Evolutionary conservation across 768 basidiomycete genomes (phyloP), one percentile per base, ranked within the genome.

Genomic region (Russula brevipes): DNA sequence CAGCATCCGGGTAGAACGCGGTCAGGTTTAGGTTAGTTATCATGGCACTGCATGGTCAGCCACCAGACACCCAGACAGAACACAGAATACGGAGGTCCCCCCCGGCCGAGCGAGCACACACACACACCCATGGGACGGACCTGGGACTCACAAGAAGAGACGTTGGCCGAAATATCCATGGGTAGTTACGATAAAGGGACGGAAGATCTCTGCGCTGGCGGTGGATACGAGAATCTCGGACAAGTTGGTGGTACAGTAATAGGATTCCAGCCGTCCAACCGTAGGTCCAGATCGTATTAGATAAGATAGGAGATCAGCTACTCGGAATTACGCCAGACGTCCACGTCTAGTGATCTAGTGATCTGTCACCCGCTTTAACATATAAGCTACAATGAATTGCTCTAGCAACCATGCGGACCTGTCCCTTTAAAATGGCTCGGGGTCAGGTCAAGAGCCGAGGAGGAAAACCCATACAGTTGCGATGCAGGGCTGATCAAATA

Each of bases 71-170:
- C 24, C 24, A 24, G 24, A 24, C 24, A 24, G 24, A 24, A 2
- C 19, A 10, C 8, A 38, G 31, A 12, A 8, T 8, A 16, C 33
- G n/a, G 4, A 3, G 33, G 17, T 51, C 17, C 16, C 24, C 11
- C 30, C 42, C 42, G 9, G 4, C 17, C 11, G 19, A 53, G 19
- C 46, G 16, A 44, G 53, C 12, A n/a, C 36, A 16, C 24, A 24
- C 24, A 24, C 24, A 24, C 24, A 24, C 24, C 24, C 24, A 24
- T 24, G 24, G 24, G 24, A 24, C 24, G 24, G 24, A 24, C 9
- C 24, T 33, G 14, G 42, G 31, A 64, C 63, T 64, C 63, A 64
- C 63, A 45, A 9, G 63, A 47, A 16, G 59, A 64, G 44, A 60
- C 24, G 35, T 51, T 51, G 33, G 16, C 38, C 3, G 54, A 10